phyloP scores from a whole-genome alignment of 495 filamentous ascomycete genomes.

The Pyrenula massariospora region DNA sequence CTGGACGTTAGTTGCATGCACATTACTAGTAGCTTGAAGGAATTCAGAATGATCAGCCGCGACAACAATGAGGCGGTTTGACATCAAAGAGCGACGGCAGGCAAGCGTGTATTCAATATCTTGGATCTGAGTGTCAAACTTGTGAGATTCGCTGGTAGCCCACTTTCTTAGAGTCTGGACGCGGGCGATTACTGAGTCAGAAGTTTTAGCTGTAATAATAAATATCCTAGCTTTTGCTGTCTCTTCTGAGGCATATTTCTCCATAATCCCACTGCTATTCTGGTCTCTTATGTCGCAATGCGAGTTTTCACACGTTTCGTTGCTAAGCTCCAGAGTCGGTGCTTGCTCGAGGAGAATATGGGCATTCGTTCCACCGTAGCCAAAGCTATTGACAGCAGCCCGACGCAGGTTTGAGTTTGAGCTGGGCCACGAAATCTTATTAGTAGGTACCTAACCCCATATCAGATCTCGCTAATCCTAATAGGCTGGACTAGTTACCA shows the following conservation, averaged over 20 bases:
- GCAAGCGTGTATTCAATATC: conserved; percentile 24
- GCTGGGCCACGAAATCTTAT: background rate
- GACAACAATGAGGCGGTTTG: conserved; percentile 14
- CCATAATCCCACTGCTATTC: too few species aligned
- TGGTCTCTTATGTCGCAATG: too few species aligned
- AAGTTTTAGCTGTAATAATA: conserved; percentile 5
- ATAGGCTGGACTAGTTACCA: too few species aligned
- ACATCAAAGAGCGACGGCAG: conserved; percentile 13
- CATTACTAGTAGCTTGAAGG: conserved; percentile 61
- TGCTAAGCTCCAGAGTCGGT: too few species aligned
- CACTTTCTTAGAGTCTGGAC: too few species aligned
- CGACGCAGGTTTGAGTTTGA: background rate
- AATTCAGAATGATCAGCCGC: conserved; percentile 44
- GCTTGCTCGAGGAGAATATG: conserved; percentile 18
- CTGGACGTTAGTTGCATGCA: too few species aligned
- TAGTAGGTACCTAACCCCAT: background rate
- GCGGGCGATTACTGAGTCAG: too few species aligned
- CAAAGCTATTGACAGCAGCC: conserved; percentile 22
- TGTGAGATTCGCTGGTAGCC: too few species aligned
- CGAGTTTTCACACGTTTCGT: too few species aligned
- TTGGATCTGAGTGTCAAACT: too few species aligned
- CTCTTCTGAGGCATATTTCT: too few species aligned
- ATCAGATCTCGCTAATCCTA: too few species aligned
- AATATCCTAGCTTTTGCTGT: conserved; percentile 10
- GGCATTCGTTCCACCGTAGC: conserved; percentile 22